A percentile compares a stretch with the other conserved stretches of the same genome.
Conservation (phyloP, 1,284 basidiomycete species). For the Psilocybe mexicana region DNA sequence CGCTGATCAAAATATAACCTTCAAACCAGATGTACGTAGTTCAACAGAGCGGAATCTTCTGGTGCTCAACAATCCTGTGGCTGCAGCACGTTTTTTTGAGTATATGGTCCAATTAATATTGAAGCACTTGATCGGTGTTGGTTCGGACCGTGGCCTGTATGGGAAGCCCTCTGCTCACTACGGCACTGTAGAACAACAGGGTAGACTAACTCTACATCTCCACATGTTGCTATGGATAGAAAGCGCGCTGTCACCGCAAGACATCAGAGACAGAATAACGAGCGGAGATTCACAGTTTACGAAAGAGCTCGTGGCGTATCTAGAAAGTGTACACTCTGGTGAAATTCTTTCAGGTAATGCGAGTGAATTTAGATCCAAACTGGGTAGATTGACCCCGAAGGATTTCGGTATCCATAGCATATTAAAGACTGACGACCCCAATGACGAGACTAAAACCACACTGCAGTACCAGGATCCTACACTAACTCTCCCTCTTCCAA, state of each 20-base stretch:
- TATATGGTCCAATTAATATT: conserved; percentile 28
- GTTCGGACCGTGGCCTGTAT: conserved; percentile 23
- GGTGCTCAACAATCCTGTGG: conserved; percentile 35
- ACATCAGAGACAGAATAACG: conserved; percentile 30
- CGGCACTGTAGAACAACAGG: conserved; percentile 41
- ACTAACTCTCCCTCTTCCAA: conserved; percentile 11
- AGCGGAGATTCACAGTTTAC: conserved; percentile 26
- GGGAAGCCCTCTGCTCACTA: conserved; percentile 34
- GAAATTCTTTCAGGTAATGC: conserved; percentile 23
- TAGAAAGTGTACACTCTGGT: conserved; percentile 28
- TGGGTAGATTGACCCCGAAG: background rate
- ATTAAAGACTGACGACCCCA: background rate
- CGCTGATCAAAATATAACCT: conserved; percentile 12
- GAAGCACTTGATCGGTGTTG: conserved; percentile 27
- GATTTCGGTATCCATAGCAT: background rate
- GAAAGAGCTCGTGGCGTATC: conserved; percentile 24
- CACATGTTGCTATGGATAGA: conserved; percentile 37
- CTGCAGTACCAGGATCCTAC: conserved; percentile 13
- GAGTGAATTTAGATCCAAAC: conserved; percentile 12
- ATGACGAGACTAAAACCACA: too few species aligned
- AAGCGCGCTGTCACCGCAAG: conserved; percentile 27
- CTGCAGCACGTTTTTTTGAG: conserved; percentile 34
- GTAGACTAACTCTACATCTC: conserved; percentile 35
- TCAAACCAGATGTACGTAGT: conserved; percentile 11
- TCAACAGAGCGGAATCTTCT: conserved; percentile 14